These are phyloP conservation scores for Cetraspora pellucida DNA, from an alignment of 192 early-diverging fungal species.

Conservation along the genomic window DNA sequence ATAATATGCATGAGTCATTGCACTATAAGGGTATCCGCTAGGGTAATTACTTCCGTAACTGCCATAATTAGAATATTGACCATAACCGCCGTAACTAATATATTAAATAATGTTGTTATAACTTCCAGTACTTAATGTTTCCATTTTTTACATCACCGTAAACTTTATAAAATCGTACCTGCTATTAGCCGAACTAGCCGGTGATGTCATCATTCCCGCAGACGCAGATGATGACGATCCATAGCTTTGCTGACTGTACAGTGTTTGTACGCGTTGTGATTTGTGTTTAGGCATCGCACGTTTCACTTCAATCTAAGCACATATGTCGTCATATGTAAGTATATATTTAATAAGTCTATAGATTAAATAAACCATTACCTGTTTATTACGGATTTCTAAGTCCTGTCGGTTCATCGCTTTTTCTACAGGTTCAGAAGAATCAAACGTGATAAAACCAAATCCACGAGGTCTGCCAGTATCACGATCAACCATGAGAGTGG, in stretches of 20 bases:
- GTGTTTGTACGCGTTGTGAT: constrained; percentile 36
- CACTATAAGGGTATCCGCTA: constrained; percentile 40
- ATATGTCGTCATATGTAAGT: neutral
- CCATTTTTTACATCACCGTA: constrained; percentile 34
- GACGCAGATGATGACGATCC: constrained; percentile 33
- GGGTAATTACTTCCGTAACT: constrained; percentile 42
- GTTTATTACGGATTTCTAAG: constrained; percentile 71
- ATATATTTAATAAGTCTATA: constrained; percentile 14
- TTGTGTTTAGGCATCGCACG: constrained; percentile 70
- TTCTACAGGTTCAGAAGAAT: constrained; percentile 73
- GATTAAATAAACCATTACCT: constrained; percentile 40
- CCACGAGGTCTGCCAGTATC: constrained; percentile 86
- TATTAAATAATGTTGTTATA: constrained; percentile 35
- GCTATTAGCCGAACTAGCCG: constrained; percentile 40
- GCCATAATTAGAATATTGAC: constrained; percentile 37
- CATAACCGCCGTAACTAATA: constrained; percentile 41
- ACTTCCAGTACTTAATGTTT: constrained; percentile 16
- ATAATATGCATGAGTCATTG: constrained; percentile 36
- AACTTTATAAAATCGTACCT: constrained; percentile 39
- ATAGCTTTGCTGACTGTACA: constrained; percentile 42
- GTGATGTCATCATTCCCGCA: constrained; percentile 24
- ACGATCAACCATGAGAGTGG: constrained; percentile 84
- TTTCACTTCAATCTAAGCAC: constrained; percentile 66
- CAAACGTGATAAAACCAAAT: constrained; percentile 95
- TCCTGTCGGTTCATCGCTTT: constrained; percentile 71